Base-by-base conservation (phyloP, 164 flowering plant species). In the Stephania japonica region DNA sequence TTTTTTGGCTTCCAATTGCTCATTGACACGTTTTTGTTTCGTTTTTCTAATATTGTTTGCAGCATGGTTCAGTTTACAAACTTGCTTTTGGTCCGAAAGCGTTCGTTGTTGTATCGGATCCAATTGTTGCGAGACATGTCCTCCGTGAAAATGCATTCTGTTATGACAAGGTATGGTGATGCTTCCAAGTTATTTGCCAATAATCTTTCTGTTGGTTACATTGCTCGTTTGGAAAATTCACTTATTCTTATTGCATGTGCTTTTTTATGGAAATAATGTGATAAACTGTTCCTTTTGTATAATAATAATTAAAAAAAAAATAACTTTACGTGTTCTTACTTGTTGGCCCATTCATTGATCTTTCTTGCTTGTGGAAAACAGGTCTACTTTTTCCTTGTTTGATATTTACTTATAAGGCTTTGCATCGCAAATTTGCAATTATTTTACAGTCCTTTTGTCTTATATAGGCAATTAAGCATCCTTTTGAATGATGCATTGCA, bases 1-100 rank as follows among this genome's bases (percentile, higher is more conserved):
- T 32, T 32, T 32, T 32, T 32, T 32, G 38, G 38, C 38, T 27
- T 72, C 61, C 32, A 21, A 43, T 76, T 38, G 42, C 1, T 68
- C 16, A 44, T 32, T 42, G 16, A 32, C 14, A 3, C n/a, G 16
- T 8, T 43, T 67, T 69, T 69, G n/a, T 5, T 44, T 2, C 5
- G 24, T 7, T 24, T 49, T 69, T 47, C 38, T 50, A n/a, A 16
- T 76, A 47, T 25, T 62, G 19, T 75, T 82, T 75, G 79, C 97
- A 95, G 98, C 93, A 92, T 85, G 99, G 98, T n/a, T 79, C 94
- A 1, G 97, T 94, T 19, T 94, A 94, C 75, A 92, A 88, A 80
- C 95, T 94, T 82, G 97, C 97, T 43, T 94, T 94, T 84, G 99
- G 98, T 63, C 99, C 99, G 61, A 95, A 95, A 79, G 82, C 98